Conservation (phyloP, 2,329 filamentous ascomycete genomes). For the Coleophoma cylindrospora region DNA sequence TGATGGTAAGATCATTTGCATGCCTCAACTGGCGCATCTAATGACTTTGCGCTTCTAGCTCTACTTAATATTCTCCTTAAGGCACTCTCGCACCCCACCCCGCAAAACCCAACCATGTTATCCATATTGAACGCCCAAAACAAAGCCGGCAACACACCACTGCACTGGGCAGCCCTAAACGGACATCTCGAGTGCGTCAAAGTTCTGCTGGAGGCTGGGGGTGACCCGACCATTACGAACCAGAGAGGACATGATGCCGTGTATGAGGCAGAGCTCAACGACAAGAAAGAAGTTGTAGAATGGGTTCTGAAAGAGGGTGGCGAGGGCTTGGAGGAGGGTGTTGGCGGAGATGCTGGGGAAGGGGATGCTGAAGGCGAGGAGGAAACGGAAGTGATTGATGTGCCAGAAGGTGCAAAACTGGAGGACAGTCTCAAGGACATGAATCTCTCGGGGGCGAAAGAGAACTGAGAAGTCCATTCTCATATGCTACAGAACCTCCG, state of each 20-base stretch:
- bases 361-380: conserved; percentile 10
- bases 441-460: neutral
- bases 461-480: neutral
- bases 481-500: too few relatives aligned
- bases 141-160: conserved; percentile 77
- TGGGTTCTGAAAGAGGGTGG: conserved; percentile 37
- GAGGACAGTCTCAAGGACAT: neutral
- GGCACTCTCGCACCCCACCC: conserved; percentile 27
- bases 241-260: conserved; percentile 77
- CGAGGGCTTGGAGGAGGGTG: conserved; percentile 29
- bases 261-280: conserved; percentile 67
- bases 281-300: conserved; percentile 60
- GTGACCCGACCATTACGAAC: conserved; percentile 74
- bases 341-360: conserved; percentile 17
- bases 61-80: conserved; percentile 42
- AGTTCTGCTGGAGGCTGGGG: conserved; percentile 69
- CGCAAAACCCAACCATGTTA: conserved; percentile 22
- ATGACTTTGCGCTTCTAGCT: conserved; percentile 17
- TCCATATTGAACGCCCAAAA: conserved; percentile 67
- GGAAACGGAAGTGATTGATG: conserved; percentile 5
- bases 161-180: conserved; percentile 92
- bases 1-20: conserved; percentile 47
- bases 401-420: conserved; percentile 4
- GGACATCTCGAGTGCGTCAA: conserved; percentile 80
- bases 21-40: neutral